Evolutionary conservation across 2,329 filamentous ascomycete genomes (phyloP), one percentile per base, ranked within the genome.

Genomic region (Myriosclerotinia duriaeana): DNA sequence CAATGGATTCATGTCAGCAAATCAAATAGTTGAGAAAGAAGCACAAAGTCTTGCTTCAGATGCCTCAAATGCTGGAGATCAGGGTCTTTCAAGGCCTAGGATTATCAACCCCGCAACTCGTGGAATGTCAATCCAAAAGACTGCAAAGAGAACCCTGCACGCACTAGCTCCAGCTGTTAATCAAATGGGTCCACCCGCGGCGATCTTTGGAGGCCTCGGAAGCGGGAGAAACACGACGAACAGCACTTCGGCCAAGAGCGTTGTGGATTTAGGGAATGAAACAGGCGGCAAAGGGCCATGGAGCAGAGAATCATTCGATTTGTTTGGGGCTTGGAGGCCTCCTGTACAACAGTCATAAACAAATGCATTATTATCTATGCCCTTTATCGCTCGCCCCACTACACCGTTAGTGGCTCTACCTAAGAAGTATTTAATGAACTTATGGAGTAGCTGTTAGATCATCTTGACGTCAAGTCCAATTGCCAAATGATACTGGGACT

Each of bases 291-390:
- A 46, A 12, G 76, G 76, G 1, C 73, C 77, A 6, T 78, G 77
- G 77, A 77, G 76, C 69, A 71, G 74, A 46, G 76, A 78, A 68
- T 72, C 76, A 5, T 75, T 75, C 62, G 77, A 78, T 70, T 69
- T 78, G n/a, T 75, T 78, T 69, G 74, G 71, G 26, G 63, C 52
- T 53, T 74, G 71, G 72, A 71, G 48, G 65, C 72, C 71, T 53
- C 69, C 69, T 34, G 65, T 53, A 55, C 66, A 48, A 55, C 40
- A 66, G 15, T 56, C 64, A 12, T 55, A 44, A 66, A 48, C 20
- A 55, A 42, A 20, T 34, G 12, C 44, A 46, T 8, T 50, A 46
- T 8, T 50, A 60, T 36, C 30, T 12, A 52, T 52, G 9, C 22
- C 22, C 40, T 22, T 60, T 48, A 9, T 48, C 26, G 12, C 42